phyloP scores from a whole-genome alignment of 352 stramenopile species.

The Globisporangium nagaii region DNA sequence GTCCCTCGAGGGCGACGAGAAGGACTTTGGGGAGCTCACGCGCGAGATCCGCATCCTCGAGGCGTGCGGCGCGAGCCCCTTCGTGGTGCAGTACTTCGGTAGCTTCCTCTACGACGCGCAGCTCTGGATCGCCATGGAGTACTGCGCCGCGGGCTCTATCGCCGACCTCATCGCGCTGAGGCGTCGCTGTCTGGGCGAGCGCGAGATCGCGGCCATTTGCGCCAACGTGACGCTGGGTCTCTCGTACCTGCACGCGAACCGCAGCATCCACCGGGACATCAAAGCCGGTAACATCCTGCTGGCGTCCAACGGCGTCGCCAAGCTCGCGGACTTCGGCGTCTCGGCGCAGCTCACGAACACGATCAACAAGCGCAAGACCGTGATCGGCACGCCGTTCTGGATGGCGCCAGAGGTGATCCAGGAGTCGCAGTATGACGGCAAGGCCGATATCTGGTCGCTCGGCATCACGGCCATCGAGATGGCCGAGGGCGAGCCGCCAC shows the following conservation, averaged over 20 bases:
- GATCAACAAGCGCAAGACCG: slow-evolving; percentile 89
- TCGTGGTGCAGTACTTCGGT: slow-evolving; percentile 84
- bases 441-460: slow-evolving; percentile 80
- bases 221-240: slow-evolving; percentile 67
- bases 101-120: slow-evolving; percentile 73
- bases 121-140: slow-evolving; percentile 89
- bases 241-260: slow-evolving; percentile 71
- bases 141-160: slow-evolving; percentile 79
- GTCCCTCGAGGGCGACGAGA: slow-evolving; percentile 70
- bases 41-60: slow-evolving; percentile 87
- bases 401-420: slow-evolving; percentile 91
- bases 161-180: slow-evolving; percentile 70
- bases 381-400: slow-evolving; percentile 89
- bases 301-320: slow-evolving; percentile 54
- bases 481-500: slow-evolving; percentile 78
- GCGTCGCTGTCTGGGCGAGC: slow-evolving; percentile 43
- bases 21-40: slow-evolving; percentile 53
- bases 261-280: slow-evolving; percentile 85
- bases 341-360: slow-evolving; percentile 86
- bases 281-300: slow-evolving; percentile 88
- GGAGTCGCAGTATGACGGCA: slow-evolving; percentile 79
- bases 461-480: slow-evolving; percentile 90
- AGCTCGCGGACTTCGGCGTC: slow-evolving; percentile 89
- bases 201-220: slow-evolving; percentile 67
- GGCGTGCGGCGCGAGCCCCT: slow-evolving; percentile 66